Base-by-base conservation (phyloP, 1,139 yeast species). In the Suhomyces maxii region DNA sequence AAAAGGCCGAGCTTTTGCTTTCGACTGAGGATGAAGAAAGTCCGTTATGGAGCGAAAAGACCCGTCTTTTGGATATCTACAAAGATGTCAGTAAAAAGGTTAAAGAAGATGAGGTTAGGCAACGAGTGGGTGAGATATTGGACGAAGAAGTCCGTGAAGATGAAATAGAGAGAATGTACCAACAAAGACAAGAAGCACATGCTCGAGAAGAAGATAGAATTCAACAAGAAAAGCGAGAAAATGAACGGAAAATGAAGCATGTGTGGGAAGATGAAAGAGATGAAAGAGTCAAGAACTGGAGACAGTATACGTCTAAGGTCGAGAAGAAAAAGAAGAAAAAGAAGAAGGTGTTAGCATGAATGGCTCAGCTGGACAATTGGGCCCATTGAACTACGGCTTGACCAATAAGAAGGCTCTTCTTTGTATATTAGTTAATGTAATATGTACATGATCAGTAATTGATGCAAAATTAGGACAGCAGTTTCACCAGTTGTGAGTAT, bases 251-350 rank as follows among this genome's bases (percentile, higher is more conserved):
- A 48, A 53, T 70, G 50, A 79, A 78, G 38, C 63, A 72, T 46
- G 69, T 71, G 31, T 85, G 91, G 91, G 90, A 84, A 56, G 80
- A 78, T 45, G 75, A 74, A 13, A 53, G 89, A 44, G 89, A 83
- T 44, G 63, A 64, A 3, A 64, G 91, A 38, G 89, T 85, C 8
- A 66, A 67, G 18, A 80, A 71, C 56, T 85, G 91, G 91, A 66
- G 89, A 44, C 65, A 63, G 8, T 85, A 79, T 58, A 64, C 70
- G 11, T 63, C 69, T 33, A 73, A 73, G 50, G 67, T 69, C 23
- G 76, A 71, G 40, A 75, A 75, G 57, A 75, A 73, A 58, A 71
- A 67, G 57, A 65, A 61, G 53, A 69, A 66, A 49, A 73, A 72
- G 61, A 70, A 69, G 60, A 69, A 70, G 50, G 68, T 77, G 11